phyloP scores from a whole-genome alignment of 2,329 filamentous ascomycete genomes.

The Xylaria sp. region DNA sequence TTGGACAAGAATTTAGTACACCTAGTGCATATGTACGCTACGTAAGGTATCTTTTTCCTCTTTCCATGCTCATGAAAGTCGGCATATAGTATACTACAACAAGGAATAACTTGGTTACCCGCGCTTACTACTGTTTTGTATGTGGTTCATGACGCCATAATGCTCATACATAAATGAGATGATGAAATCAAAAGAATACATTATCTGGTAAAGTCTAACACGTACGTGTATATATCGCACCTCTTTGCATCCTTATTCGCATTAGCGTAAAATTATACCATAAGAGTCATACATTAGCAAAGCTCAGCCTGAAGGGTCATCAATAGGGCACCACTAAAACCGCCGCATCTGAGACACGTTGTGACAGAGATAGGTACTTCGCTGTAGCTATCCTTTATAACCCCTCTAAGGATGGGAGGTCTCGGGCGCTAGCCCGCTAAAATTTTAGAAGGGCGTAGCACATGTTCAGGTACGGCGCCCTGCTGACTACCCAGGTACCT shows the following conservation, averaged over 20 bases:
- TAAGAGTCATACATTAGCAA: slow-evolving; percentile 2
- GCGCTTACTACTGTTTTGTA: slow-evolving; percentile 1
- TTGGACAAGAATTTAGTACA: slow-evolving; percentile 17
- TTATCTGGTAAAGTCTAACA: background rate
- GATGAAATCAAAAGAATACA: background rate
- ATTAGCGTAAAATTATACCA: slow-evolving; percentile 19
- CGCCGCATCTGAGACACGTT: slow-evolving; percentile 27
- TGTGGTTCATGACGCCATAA: slow-evolving; percentile 28
- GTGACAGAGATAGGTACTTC: slow-evolving; percentile 15
- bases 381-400: slow-evolving; percentile 13
- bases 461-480: slow-evolving; percentile 9
- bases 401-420: slow-evolving; percentile 3
- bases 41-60: background rate
- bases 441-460: slow-evolving; percentile 17
- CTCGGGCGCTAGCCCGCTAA: slow-evolving; percentile 23
- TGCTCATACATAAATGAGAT: slow-evolving; percentile 16
- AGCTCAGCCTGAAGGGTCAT: slow-evolving; percentile 6
- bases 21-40: background rate
- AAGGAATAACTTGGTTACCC: background rate
- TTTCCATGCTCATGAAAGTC: background rate
- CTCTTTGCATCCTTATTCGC: slow-evolving; percentile 1
- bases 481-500: slow-evolving; percentile 7
- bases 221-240: background rate
- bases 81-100: background rate
- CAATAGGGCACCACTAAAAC: slow-evolving; percentile 17